Conservation (phyloP, 257 asterid genomes). For the Capsicum pubescens region DNA sequence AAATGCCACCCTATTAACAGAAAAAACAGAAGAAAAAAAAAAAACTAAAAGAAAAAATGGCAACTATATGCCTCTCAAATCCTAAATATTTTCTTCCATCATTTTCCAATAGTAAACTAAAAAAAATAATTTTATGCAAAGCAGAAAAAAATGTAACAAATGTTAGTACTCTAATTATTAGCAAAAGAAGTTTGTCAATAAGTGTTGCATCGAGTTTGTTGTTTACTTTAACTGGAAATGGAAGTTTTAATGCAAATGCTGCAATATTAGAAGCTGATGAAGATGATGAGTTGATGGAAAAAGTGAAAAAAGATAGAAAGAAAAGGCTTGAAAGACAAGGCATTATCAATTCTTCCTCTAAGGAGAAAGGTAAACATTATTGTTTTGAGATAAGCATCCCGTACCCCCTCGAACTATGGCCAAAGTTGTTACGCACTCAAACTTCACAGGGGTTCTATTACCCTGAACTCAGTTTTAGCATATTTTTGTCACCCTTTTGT, state of each 20-base stretch:
- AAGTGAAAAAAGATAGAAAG: conserved; percentile 82
- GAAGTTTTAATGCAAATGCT: conserved; percentile 56
- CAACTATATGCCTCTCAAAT: conserved; percentile 64
- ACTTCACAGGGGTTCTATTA: too few species aligned
- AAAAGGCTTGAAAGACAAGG: conserved; percentile 84
- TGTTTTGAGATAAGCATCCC: too few species aligned
- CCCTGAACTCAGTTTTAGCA: too few species aligned
- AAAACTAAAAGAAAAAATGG: conserved; percentile 43
- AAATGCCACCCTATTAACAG: conserved; percentile 47
- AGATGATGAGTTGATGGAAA: conserved; percentile 82
- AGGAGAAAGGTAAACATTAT: conserved; percentile 64
- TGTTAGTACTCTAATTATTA: conserved; percentile 32
- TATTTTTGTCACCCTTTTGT: too few species aligned
- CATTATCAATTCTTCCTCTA: conserved; percentile 56
- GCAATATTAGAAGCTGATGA: conserved; percentile 94
- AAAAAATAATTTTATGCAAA: conserved; percentile 48
- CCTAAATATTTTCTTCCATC: conserved; percentile 52
- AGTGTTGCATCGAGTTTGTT: conserved; percentile 51
- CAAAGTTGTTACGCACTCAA: too few species aligned
- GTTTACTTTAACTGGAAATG: conserved; percentile 41
- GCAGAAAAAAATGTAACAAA: conserved; percentile 42
- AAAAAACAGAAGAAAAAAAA: neutral
- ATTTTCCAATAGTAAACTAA: neutral
- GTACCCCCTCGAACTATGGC: too few species aligned
- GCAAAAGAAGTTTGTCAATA: conserved; percentile 59